These are phyloP conservation scores for Diaporthe vaccinii DNA, from an alignment of 2,329 filamentous ascomycete species.

Conservation along the genomic window DNA sequence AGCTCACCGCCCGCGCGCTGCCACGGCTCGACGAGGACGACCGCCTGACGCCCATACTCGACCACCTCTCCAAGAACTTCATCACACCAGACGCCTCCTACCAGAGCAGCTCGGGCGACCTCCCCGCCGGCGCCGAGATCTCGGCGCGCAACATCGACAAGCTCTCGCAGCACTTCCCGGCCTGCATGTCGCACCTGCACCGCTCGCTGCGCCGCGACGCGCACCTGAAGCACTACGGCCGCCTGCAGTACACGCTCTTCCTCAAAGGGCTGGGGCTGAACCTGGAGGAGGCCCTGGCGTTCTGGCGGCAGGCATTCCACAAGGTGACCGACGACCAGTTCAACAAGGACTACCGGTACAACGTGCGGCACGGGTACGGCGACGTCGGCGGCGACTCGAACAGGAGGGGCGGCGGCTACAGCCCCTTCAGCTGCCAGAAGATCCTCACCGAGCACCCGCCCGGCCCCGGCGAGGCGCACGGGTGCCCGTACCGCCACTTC, in stretches of 20 bases:
- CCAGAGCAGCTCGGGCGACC: conserved; percentile 72
- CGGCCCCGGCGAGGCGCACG: conserved; percentile 88
- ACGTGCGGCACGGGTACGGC: conserved; percentile 93
- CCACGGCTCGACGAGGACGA: conserved; percentile 97
- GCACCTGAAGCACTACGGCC: conserved; percentile 93
- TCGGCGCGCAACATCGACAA: conserved; percentile 84
- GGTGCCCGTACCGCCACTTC: conserved; percentile 97
- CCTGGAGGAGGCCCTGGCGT: conserved; percentile 90
- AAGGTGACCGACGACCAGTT: conserved; percentile 93
- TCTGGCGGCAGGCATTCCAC: conserved; percentile 91
- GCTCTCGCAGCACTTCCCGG: conserved; percentile 85
- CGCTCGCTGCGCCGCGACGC: conserved; percentile 86
- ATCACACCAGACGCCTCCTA: conserved; percentile 90
- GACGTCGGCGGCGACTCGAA: conserved; percentile 95
- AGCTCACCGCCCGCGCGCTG: conserved; percentile 90
- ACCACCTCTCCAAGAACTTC: conserved; percentile 95
- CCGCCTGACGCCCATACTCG: conserved; percentile 77
- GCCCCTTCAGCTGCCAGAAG: conserved; percentile 94
- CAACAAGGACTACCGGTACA: conserved; percentile 98
- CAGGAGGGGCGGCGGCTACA: conserved; percentile 87
- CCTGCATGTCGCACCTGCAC: conserved; percentile 96
- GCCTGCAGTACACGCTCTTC: conserved; percentile 95
- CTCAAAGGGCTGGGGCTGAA: conserved; percentile 94
- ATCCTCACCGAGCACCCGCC: conserved; percentile 91
- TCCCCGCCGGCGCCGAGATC: conserved; percentile 77